phyloP scores from a whole-genome alignment of 2,329 filamentous ascomycete species.

The Cladophialophora yegresii region DNA sequence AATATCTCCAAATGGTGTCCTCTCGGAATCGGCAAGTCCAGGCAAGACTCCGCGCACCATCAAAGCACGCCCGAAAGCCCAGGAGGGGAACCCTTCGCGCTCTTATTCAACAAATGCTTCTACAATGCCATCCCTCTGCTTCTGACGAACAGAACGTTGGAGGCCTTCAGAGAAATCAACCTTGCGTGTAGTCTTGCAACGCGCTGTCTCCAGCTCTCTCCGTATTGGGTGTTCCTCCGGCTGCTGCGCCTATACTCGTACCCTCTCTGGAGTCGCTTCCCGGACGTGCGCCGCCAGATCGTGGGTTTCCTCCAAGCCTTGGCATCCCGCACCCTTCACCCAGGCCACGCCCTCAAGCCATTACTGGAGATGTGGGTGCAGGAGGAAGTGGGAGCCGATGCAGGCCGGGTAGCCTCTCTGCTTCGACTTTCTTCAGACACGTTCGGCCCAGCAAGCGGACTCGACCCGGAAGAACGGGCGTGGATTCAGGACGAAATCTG shows the following conservation, averaged over 20 bases:
- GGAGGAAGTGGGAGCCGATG: conserved; percentile 1
- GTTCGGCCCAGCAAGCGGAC: conserved; percentile 9
- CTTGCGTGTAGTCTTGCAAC: conserved; percentile 14
- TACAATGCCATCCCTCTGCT: conserved; percentile 18
- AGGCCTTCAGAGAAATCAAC: conserved; percentile 16
- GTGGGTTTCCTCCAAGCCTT: conserved; percentile 11
- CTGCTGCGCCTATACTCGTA: conserved; percentile 16
- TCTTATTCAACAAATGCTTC: conserved; percentile 19
- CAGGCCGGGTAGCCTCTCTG: conserved; percentile 7
- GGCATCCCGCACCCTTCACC: conserved; percentile 14
- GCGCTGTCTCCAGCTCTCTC: conserved; percentile 15
- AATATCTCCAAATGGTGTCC: conserved; percentile 15
- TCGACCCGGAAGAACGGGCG: conserved; percentile 16
- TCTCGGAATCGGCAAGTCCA: conserved; percentile 6
- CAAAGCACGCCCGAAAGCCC: no score
- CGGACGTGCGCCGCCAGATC: conserved; percentile 17
- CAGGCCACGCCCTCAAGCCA: conserved; percentile 4
- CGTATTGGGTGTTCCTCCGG: conserved; percentile 18
- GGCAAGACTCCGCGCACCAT: background rate
- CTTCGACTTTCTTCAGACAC: conserved; percentile 16
- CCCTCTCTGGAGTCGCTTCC: conserved; percentile 17
- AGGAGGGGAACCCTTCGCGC: background rate
- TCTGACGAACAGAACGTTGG: conserved; percentile 8
- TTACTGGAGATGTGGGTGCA: conserved; percentile 15
- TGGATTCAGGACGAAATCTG: conserved; percentile 24